Conservation (phyloP, 306 rosid species). For the Quercus ilex region DNA sequence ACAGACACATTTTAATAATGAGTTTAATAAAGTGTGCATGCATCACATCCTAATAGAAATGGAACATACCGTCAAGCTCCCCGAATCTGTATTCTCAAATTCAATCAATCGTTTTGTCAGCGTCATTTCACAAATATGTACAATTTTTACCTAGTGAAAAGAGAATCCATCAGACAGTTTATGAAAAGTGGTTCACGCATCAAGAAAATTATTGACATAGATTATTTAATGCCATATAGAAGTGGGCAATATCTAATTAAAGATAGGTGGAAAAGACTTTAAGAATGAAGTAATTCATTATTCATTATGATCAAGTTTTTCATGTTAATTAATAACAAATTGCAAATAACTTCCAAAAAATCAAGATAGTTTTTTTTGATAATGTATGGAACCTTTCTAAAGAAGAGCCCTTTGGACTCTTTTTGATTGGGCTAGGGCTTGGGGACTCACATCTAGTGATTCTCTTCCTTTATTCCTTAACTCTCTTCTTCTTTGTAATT, state of each 20-base stretch:
- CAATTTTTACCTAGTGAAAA: conserved; percentile 59
- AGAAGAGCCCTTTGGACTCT: too few relatives aligned
- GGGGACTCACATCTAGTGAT: too few relatives aligned
- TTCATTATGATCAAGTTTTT: neutral
- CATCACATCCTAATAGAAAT: neutral
- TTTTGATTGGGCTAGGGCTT: too few relatives aligned
- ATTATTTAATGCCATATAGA: neutral
- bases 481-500: too few relatives aligned
- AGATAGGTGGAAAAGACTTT: neutral
- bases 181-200: neutral
- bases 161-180: neutral
- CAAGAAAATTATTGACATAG: neutral
- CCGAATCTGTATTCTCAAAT: conserved; percentile 85
- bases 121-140: conserved; percentile 88
- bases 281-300: too few relatives aligned
- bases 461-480: too few relatives aligned
- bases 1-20: neutral
- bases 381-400: too few relatives aligned
- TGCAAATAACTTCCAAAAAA: neutral
- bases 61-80: conserved; percentile 77
- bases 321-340: neutral
- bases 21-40: neutral
- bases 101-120: conserved; percentile 82
- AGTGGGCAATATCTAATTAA: neutral
- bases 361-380: neutral